Conservation (phyloP, 305 asterid genomes). For the Rubia occidens region DNA sequence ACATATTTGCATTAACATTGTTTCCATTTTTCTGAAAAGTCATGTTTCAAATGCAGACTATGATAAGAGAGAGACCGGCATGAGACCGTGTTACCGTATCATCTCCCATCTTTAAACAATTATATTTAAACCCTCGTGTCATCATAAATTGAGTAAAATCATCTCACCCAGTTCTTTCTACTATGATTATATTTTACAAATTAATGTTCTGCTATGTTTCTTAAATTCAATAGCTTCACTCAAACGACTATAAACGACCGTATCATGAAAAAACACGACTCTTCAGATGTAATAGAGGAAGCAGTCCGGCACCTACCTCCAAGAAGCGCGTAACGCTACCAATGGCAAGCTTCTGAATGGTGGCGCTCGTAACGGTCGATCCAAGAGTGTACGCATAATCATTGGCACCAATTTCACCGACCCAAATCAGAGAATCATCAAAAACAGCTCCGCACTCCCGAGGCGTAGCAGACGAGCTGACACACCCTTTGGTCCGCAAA, state of each 20-base stretch:
- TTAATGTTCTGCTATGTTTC: neutral
- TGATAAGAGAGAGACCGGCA: too few species aligned
- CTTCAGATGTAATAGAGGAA: neutral
- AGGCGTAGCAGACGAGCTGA: conserved; percentile 20
- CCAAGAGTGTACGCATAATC: conserved; percentile 59
- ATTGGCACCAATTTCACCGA: conserved; percentile 85
- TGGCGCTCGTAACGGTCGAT: conserved; percentile 29
- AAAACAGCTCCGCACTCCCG: conserved; percentile 37
- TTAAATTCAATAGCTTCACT: too few species aligned
- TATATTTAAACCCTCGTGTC: too few species aligned
- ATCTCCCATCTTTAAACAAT: too few species aligned
- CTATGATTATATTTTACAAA: neutral
- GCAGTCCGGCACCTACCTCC: conserved; percentile 31
- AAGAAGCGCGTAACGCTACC: conserved; percentile 36
- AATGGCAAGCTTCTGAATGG: conserved; percentile 48
- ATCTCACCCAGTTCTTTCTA: too few species aligned
- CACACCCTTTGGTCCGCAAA: conserved; percentile 42
- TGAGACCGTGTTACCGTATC: too few species aligned
- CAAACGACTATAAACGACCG: neutral
- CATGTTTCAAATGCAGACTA: too few species aligned
- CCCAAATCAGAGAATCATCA: conserved; percentile 65
- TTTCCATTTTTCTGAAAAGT: too few species aligned
- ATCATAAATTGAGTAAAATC: too few species aligned
- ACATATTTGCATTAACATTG: neutral
- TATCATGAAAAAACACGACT: too few species aligned